phyloP scores from a whole-genome alignment of 805 yeast species.

The Alloascoidea africana region DNA sequence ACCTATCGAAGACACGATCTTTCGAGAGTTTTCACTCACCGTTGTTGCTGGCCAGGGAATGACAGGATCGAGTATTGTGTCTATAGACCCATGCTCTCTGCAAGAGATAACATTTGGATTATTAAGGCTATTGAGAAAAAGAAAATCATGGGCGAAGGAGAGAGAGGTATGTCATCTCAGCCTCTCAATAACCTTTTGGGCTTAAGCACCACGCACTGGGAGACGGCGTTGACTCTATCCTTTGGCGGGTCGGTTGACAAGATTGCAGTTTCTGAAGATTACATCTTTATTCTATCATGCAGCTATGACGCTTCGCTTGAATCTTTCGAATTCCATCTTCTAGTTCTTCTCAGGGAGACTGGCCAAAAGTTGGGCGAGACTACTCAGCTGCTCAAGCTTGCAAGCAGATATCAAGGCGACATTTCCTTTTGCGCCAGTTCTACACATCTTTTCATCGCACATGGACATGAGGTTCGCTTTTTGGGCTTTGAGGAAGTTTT shows the following conservation, averaged over 20 bases:
- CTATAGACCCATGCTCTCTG: conserved; percentile 1
- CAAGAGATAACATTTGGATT: not conserved
- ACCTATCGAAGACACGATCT: too few species aligned
- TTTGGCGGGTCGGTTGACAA: not conserved
- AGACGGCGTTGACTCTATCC: not conserved
- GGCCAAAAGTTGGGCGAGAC: not conserved
- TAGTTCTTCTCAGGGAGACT: not conserved
- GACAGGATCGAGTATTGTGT: not conserved
- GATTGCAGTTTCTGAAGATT: not conserved
- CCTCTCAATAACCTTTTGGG: not conserved
- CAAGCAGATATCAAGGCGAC: not conserved
- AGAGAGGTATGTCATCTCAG: too few species aligned
- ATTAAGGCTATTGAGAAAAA: not conserved
- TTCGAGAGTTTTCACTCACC: too few species aligned
- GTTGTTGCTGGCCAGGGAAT: too few species aligned
- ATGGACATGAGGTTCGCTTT: not conserved
- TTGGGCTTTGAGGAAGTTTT: not conserved
- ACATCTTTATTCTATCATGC: not conserved
- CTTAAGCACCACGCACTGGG: not conserved
- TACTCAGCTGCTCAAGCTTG: not conserved
- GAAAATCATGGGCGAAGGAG: too few species aligned
- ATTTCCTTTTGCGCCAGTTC: not conserved
- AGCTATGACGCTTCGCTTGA: not conserved
- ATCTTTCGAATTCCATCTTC: not conserved
- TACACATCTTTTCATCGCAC: not conserved